These are phyloP conservation scores for Chalciporus sp. DNA, from an alignment of 1,284 basidiomycete species.

Conservation along the genomic window DNA sequence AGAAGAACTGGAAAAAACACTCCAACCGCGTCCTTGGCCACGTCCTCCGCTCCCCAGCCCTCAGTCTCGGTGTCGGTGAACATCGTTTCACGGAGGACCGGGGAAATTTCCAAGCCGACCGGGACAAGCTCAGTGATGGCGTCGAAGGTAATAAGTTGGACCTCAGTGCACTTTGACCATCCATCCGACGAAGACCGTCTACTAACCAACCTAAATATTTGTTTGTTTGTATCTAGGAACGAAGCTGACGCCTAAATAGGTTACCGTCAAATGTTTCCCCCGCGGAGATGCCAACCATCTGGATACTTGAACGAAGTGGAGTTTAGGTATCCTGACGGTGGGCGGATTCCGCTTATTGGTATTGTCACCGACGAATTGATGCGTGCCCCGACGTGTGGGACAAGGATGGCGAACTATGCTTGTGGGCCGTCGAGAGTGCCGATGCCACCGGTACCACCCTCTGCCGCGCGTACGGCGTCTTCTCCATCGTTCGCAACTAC, in stretches of 20 bases:
- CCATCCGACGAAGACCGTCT: conserved; percentile 21
- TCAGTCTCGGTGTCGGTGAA: conserved; percentile 26
- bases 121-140: conserved; percentile 29
- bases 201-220: conserved; percentile 21
- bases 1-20: conserved; percentile 24
- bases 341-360: conserved; percentile 34
- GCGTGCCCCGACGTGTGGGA: conserved; percentile 32
- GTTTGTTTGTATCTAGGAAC: conserved; percentile 31
- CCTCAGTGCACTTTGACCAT: conserved; percentile 29
- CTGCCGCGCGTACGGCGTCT: conserved; percentile 36
- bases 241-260: conserved; percentile 23
- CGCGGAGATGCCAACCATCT: conserved; percentile 21
- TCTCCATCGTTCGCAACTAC: conserved; percentile 33
- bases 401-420: conserved; percentile 25
- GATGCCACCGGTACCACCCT: conserved; percentile 36
- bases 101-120: conserved; percentile 38
- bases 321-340: conserved; percentile 37
- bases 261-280: conserved; percentile 31
- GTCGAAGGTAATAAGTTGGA: conserved; percentile 33
- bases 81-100: conserved; percentile 37
- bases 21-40: conserved; percentile 34
- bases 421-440: conserved; percentile 39
- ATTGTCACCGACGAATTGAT: conserved; percentile 32
- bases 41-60: conserved; percentile 34
- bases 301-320: no score